Conservation (phyloP, 179 eudicot species). For the Beta lomatogona region DNA sequence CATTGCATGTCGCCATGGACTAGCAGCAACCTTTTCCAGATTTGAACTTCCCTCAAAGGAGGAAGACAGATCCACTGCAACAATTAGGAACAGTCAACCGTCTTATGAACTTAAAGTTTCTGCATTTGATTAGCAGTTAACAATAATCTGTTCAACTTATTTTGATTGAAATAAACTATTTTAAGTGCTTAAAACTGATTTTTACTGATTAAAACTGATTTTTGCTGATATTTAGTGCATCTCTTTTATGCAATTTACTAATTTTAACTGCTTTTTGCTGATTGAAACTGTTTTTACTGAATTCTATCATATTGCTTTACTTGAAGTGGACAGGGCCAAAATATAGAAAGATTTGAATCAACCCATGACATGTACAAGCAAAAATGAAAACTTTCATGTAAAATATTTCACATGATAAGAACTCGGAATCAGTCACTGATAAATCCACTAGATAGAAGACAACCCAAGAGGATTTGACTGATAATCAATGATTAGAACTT, state of each 20-base stretch:
- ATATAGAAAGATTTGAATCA: constrained; percentile 1
- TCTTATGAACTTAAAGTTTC: not conserved
- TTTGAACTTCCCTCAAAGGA: constrained; percentile 58
- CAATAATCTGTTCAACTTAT: not conserved
- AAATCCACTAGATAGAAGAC: not conserved
- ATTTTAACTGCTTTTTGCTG: too few relatives aligned
- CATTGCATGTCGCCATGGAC: constrained; percentile 54
- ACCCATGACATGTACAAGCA: not conserved
- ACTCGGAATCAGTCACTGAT: not conserved
- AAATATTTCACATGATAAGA: not conserved
- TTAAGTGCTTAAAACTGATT: too few relatives aligned
- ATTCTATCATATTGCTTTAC: too few relatives aligned
- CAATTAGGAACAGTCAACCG: constrained; percentile 9
- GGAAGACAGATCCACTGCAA: constrained; percentile 78
- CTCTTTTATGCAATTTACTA: too few relatives aligned
- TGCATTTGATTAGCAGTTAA: not conserved
- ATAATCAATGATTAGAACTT: not conserved
- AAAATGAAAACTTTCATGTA: not conserved
- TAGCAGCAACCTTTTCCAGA: constrained; percentile 54
- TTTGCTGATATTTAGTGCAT: too few relatives aligned
- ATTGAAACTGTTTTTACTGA: too few relatives aligned
- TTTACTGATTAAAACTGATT: too few relatives aligned
- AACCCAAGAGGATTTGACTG: not conserved
- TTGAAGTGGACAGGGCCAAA: not conserved
- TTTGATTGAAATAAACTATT: too few relatives aligned